phyloP scores from a whole-genome alignment of 2,329 filamentous ascomycete genomes.

The Paraconiothyrium sp. region DNA sequence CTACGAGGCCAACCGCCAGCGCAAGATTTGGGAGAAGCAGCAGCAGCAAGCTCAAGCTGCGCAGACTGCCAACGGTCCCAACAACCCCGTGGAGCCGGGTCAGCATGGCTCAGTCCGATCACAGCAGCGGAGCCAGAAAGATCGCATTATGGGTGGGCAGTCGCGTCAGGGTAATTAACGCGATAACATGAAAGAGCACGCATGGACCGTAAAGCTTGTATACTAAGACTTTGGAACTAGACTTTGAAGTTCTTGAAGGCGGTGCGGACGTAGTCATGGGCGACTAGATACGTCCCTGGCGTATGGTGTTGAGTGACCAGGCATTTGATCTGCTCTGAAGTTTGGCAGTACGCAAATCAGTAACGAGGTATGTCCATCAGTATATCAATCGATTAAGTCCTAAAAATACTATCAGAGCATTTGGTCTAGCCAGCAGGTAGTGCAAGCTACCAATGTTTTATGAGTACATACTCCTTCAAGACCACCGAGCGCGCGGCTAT shows the following conservation, averaged over 20 bases:
- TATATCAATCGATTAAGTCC: neutral
- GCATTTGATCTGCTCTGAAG: neutral
- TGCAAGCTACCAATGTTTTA: neutral
- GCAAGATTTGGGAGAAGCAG: constrained; percentile 42
- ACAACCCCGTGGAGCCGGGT: constrained; percentile 23
- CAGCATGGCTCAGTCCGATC: constrained; percentile 15
- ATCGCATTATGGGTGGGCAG: constrained; percentile 43
- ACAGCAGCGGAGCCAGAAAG: constrained; percentile 38
- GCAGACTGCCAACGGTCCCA: constrained; percentile 29
- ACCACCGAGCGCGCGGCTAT: neutral
- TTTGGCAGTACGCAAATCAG: neutral
- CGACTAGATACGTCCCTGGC: neutral
- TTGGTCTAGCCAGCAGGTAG: neutral
- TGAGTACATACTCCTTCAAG: neutral
- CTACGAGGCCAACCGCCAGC: constrained; percentile 70
- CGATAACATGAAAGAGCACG: constrained; percentile 2
- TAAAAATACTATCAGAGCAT: neutral
- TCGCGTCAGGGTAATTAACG: constrained; percentile 23
- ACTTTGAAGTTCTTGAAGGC: neutral
- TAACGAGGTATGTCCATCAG: neutral
- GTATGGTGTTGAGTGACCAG: neutral
- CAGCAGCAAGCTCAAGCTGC: constrained; percentile 30
- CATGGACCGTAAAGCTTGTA: neutral
- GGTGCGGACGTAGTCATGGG: neutral
- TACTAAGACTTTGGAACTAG: neutral